Percentiles rank a stretch among this genome's conserved stretches.
phyloP scores from a whole-genome alignment of 2,329 filamentous ascomycete species.

The Fusarium graminum region DNA sequence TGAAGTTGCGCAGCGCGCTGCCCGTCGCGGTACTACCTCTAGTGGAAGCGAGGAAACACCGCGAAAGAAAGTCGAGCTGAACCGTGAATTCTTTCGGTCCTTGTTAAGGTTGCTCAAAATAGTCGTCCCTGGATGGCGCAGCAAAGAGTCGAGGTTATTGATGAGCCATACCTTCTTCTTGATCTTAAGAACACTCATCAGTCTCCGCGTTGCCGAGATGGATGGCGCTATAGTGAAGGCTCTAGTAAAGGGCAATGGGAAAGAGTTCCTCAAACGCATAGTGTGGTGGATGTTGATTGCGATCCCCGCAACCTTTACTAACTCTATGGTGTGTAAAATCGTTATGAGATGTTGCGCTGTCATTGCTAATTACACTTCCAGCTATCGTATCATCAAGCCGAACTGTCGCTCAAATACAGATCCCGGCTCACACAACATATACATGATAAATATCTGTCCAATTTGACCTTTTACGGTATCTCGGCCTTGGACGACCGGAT shows the following conservation, averaged over 20 bases:
- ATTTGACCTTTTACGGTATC: slow-evolving; percentile 97
- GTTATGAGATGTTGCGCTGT: not conserved
- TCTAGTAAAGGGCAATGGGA: slow-evolving; percentile 89
- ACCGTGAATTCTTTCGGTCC: slow-evolving; percentile 83
- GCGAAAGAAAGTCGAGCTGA: slow-evolving; percentile 89
- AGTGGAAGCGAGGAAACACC: slow-evolving; percentile 55
- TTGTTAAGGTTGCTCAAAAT: slow-evolving; percentile 84
- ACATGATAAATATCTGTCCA: slow-evolving; percentile 95
- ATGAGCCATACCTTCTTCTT: slow-evolving; percentile 94
- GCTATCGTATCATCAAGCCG: slow-evolving; percentile 97
- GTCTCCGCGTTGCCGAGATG: slow-evolving; percentile 94
- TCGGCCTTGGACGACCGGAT: slow-evolving; percentile 96
- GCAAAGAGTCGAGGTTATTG: slow-evolving; percentile 87
- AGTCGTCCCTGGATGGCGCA: slow-evolving; percentile 90
- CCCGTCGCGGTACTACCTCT: slow-evolving; percentile 64
- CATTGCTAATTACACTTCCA: slow-evolving; percentile 54
- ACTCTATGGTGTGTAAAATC: slow-evolving; percentile 83
- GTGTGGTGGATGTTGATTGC: slow-evolving; percentile 99
- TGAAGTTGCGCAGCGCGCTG: slow-evolving; percentile 69
- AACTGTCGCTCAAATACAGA: slow-evolving; percentile 91
- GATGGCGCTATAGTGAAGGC: slow-evolving; percentile 94
- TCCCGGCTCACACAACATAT: slow-evolving; percentile 94
- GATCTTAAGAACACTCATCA: slow-evolving; percentile 90
- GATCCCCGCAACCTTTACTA: slow-evolving; percentile 95
- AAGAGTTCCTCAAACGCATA: slow-evolving; percentile 87